Percentiles rank a stretch among this genome's conserved stretches.
Evolutionary conservation across 202 grass and related monocot genomes (phyloP).

Genomic region (Cymbopogon flexuosus): DNA sequence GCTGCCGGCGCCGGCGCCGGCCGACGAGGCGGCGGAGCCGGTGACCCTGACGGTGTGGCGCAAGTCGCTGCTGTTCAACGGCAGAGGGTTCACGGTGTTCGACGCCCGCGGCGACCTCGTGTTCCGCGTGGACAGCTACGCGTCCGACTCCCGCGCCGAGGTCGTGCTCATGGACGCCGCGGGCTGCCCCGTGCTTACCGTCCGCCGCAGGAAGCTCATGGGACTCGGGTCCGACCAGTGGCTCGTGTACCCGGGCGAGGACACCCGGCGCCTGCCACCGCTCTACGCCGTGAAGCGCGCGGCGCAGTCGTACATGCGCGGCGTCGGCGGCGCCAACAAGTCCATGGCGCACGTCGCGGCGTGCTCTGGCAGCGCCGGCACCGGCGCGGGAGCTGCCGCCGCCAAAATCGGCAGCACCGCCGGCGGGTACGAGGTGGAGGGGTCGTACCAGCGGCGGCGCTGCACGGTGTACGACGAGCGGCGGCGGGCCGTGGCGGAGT

Average conservation of each 20-base stretch:
- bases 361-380: neutral
- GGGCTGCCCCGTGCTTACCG: conserved; percentile 55
- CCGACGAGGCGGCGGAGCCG: neutral
- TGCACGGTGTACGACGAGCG: conserved; percentile 67
- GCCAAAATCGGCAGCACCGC: neutral
- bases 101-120: conserved; percentile 65
- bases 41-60: conserved; percentile 59
- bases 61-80: conserved; percentile 63
- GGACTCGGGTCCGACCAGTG: conserved; percentile 58
- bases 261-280: conserved; percentile 46
- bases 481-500: conserved; percentile 50
- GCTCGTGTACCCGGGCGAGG: conserved; percentile 60
- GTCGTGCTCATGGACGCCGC: conserved; percentile 82
- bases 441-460: conserved; percentile 63
- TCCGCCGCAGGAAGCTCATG: conserved; percentile 71
- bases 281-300: conserved; percentile 43
- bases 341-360: conserved; percentile 53
- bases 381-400: too few relatives aligned
- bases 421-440: conserved; percentile 51
- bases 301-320: conserved; percentile 50
- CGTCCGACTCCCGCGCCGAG: conserved; percentile 48
- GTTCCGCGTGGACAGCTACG: conserved; percentile 90
- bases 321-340: conserved; percentile 21
- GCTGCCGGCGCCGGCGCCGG: neutral
- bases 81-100: conserved; percentile 79